Evolutionary conservation across 495 filamentous ascomycete species (phyloP).

Genomic region (Aspergillus funiculosus): DNA sequence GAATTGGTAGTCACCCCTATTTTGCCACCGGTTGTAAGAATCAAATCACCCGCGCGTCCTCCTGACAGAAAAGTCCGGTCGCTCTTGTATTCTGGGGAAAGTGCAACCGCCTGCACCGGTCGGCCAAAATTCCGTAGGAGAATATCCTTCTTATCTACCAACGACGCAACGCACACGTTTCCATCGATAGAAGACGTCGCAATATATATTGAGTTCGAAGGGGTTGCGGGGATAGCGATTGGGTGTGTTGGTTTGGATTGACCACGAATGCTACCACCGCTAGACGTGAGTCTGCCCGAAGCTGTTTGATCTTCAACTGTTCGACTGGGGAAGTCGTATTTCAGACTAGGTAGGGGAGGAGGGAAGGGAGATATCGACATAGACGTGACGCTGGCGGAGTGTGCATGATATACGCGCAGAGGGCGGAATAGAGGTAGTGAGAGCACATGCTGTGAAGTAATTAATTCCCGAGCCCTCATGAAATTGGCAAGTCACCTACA

Average conservation of each 20-base stretch:
- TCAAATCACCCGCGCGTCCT: constrained; percentile 79
- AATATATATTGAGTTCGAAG: constrained; percentile 84
- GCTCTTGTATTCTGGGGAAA: constrained; percentile 87
- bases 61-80: constrained; percentile 86
- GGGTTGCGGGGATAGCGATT: constrained; percentile 51
- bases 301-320: constrained; percentile 44
- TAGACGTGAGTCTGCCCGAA: constrained; percentile 40
- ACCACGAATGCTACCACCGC: constrained; percentile 46
- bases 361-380: constrained; percentile 89
- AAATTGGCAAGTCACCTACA: constrained; percentile 49
- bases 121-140: constrained; percentile 87
- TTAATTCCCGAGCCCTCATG: constrained; percentile 18
- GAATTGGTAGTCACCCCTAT: constrained; percentile 71
- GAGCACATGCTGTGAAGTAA: constrained; percentile 64
- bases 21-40: constrained; percentile 79
- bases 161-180: constrained; percentile 80
- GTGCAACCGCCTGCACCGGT: constrained; percentile 79
- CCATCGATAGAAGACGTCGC: constrained; percentile 93
- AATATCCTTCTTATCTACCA: constrained; percentile 76
- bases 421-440: constrained; percentile 73
- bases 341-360: constrained; percentile 59
- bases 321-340: constrained; percentile 45
- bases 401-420: constrained; percentile 80
- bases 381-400: constrained; percentile 81
- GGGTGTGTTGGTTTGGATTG: constrained; percentile 42